These are phyloP conservation scores for Botrytis medusae DNA, from an alignment of 2,329 filamentous ascomycete species.

Conservation along the genomic window DNA sequence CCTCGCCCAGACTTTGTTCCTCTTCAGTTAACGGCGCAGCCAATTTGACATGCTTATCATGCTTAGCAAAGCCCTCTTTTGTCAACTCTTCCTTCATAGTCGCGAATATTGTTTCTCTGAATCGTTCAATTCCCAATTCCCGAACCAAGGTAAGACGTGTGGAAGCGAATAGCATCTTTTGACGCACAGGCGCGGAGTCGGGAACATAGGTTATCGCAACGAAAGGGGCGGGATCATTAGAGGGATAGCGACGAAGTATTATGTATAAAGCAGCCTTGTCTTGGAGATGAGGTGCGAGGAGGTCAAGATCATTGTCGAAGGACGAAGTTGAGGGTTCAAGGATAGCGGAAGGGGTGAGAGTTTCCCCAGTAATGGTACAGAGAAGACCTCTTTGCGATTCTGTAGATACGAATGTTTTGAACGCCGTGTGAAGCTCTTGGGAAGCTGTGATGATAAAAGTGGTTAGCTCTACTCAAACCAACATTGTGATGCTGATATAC, in stretches of 20 bases:
- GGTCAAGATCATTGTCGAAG: slow-evolving; percentile 64
- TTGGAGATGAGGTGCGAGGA: slow-evolving; percentile 63
- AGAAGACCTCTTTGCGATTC: slow-evolving; percentile 67
- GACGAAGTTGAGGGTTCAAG: slow-evolving; percentile 53
- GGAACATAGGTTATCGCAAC: slow-evolving; percentile 77
- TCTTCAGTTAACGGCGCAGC: slow-evolving; percentile 76
- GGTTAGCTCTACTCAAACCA: slow-evolving; percentile 17
- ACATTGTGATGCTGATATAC: slow-evolving; percentile 43
- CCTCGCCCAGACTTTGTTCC: slow-evolving; percentile 68
- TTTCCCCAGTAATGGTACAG: slow-evolving; percentile 67
- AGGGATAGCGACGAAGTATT: slow-evolving; percentile 67
- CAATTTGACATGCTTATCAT: slow-evolving; percentile 64
- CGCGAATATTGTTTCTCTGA: slow-evolving; percentile 72
- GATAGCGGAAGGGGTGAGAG: slow-evolving; percentile 60
- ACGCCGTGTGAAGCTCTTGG: slow-evolving; percentile 71
- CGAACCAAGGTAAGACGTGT: slow-evolving; percentile 73
- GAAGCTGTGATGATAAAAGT: slow-evolving; percentile 55
- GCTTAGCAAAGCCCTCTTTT: slow-evolving; percentile 66
- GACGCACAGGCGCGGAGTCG: slow-evolving; percentile 73
- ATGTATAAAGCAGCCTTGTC: slow-evolving; percentile 70
- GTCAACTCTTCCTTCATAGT: slow-evolving; percentile 70
- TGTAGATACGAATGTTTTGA: slow-evolving; percentile 66
- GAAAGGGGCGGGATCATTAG: slow-evolving; percentile 50
- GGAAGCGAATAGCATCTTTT: slow-evolving; percentile 83
- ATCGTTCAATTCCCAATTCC: slow-evolving; percentile 76